These are phyloP conservation scores for Tephrocybe sp. DNA, from an alignment of 768 basidiomycete genomes.

Conservation along the genomic window DNA sequence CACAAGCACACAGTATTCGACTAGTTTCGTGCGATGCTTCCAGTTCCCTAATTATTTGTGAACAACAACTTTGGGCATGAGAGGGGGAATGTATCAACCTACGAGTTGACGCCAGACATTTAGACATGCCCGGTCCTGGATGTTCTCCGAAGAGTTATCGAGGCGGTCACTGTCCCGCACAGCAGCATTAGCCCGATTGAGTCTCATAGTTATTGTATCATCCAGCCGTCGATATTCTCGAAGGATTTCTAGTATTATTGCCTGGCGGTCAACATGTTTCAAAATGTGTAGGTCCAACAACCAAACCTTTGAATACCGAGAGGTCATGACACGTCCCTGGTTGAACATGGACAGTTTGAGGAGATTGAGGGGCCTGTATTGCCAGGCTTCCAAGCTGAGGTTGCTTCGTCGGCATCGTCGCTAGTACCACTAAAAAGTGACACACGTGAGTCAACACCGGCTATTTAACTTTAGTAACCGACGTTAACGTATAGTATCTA, in stretches of 20 bases:
- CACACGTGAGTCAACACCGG: neutral
- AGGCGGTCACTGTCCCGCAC: conserved; percentile 69
- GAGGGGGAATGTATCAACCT: conserved; percentile 43
- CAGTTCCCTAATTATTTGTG: conserved; percentile 47
- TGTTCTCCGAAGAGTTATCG: conserved; percentile 39
- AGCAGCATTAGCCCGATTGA: conserved; percentile 76
- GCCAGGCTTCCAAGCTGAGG: conserved; percentile 66
- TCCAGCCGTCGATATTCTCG: conserved; percentile 80
- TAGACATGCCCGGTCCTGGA: conserved; percentile 74
- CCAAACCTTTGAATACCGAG: conserved; percentile 63
- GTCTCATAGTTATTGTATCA: conserved; percentile 75
- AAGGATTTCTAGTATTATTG: conserved; percentile 62
- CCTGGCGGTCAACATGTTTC: conserved; percentile 9
- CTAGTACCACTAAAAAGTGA: neutral
- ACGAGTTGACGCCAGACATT: conserved; percentile 78
- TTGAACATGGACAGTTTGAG: conserved; percentile 71
- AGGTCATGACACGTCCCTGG: conserved; percentile 71
- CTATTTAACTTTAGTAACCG: neutral
- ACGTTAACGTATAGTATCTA: neutral
- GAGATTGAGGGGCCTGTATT: conserved; percentile 58
- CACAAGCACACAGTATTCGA: conserved; percentile 72
- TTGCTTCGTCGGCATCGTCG: conserved; percentile 31
- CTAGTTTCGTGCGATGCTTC: conserved; percentile 69
- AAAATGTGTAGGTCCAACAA: no score
- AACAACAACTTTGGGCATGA: conserved; percentile 16